Conservation (phyloP, 2,329 filamentous ascomycete species). For the Daldinia sp. region DNA sequence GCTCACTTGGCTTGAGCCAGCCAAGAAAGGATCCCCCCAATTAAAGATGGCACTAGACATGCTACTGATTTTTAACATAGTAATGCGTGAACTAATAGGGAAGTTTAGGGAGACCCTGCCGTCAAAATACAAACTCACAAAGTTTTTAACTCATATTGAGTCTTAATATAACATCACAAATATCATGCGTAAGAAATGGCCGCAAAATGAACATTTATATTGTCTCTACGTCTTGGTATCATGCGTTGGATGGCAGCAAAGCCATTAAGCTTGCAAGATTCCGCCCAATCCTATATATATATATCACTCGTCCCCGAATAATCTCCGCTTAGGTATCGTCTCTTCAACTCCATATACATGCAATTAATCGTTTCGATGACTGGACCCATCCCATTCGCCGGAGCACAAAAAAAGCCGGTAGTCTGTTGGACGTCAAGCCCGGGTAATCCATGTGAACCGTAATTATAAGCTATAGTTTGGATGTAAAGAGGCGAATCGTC, state of each 20-base stretch:
- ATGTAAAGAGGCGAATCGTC: conserved; percentile 22
- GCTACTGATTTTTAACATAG: background rate
- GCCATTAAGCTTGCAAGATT: conserved; percentile 29
- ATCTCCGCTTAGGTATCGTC: conserved; percentile 19
- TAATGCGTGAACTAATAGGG: background rate
- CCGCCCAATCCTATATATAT: conserved; percentile 34
- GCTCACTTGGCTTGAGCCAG: background rate
- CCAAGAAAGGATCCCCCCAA: background rate
- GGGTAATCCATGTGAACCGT: conserved; percentile 38
- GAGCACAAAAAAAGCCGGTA: conserved; percentile 21
- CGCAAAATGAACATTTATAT: conserved; percentile 28
- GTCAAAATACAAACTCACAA: no score
- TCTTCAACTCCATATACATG: conserved; percentile 29
- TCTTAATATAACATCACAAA: background rate
- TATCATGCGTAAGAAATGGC: background rate
- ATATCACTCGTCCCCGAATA: conserved; percentile 33
- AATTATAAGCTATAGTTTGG: conserved; percentile 43
- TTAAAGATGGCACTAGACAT: background rate
- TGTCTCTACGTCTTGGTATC: conserved; percentile 36
- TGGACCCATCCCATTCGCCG: conserved; percentile 26
- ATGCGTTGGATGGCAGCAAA: conserved; percentile 25
- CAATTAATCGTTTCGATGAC: conserved; percentile 31
- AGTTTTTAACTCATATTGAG: background rate
- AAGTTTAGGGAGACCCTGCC: background rate
- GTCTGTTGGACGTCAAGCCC: conserved; percentile 32